Percentiles rank a stretch among this genome's conserved stretches.
Evolutionary conservation across 1,284 basidiomycete genomes (phyloP).

Genomic region (Microbotryum violaceum): DNA sequence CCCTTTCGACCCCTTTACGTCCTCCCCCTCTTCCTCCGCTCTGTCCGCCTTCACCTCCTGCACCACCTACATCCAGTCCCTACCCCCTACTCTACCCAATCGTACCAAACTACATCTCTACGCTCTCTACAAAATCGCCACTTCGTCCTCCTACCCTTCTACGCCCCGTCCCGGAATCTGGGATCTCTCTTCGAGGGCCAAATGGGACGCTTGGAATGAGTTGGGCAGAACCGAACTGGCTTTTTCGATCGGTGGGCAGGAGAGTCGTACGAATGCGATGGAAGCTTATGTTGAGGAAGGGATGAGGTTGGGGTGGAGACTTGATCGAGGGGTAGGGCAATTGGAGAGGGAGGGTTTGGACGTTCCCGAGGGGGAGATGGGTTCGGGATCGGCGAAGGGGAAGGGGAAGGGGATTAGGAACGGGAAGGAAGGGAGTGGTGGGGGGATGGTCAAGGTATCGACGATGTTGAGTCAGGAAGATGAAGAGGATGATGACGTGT

Average conservation of each 20-base stretch:
- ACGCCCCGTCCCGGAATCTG: slow-evolving; percentile 67
- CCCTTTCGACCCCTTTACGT: no score
- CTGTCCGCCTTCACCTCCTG: no score
- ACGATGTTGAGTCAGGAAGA: slow-evolving; percentile 33
- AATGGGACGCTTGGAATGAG: slow-evolving; percentile 75
- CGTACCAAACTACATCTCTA: slow-evolving; percentile 55
- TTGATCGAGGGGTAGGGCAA: slow-evolving; percentile 15
- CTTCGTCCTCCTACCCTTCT: slow-evolving; percentile 51
- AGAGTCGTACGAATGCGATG: slow-evolving; percentile 36
- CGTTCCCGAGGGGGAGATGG: slow-evolving; percentile 13
- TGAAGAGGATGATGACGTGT: slow-evolving; percentile 57
- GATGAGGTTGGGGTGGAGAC: slow-evolving; percentile 56
- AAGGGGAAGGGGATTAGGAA: background rate
- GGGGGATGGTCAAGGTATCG: slow-evolving; percentile 3
- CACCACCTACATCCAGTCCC: no score
- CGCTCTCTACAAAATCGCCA: slow-evolving; percentile 72
- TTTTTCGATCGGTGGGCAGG: slow-evolving; percentile 46
- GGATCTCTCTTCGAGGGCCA: slow-evolving; percentile 68
- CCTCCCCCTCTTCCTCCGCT: no score
- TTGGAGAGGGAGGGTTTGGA: slow-evolving; percentile 22
- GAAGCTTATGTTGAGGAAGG: slow-evolving; percentile 64
- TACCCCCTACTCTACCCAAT: no score
- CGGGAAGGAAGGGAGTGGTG: background rate
- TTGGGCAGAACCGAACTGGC: slow-evolving; percentile 49
- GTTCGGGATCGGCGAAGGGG: no score